Base-by-base conservation (phyloP, 345 rosid species). In the Citrus australasica region DNA sequence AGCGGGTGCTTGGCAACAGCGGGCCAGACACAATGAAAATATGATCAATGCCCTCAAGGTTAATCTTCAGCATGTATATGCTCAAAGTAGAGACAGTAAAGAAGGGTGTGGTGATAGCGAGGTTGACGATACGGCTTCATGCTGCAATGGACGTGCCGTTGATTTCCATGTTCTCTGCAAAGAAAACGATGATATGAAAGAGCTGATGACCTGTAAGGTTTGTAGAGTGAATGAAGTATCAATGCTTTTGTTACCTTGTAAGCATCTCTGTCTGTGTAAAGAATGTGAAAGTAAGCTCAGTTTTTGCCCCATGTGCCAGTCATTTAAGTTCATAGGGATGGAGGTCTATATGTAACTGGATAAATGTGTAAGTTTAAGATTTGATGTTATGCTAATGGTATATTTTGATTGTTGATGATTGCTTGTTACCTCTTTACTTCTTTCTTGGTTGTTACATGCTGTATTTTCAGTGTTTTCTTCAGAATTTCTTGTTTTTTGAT, bases 41-140 rank as follows among this genome's bases (percentile, higher is more conserved):
- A 84, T 90, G 92, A 88, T 93, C 64, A 79, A 84, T 58, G 85
- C 91, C 69, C 92, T 93, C 46, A 89, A 90, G 85, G 80, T 77
- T 68, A 89, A 93, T 81, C 97, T 94, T 30, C 92, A 93, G 69
- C 92, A 90, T 67, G 90, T 85, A 67, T 84, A 89, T 69, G 89
- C 89, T 76, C 87, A 88, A 76, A 89, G 91, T 37, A 87, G 88
- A 84, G 93, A 90, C 13, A 89, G 89, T 70, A 89, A 88, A 71
- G 97, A 94, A 84, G 98, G 95, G 55, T 91, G 97, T 30, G 98
- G 98, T 69, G 97, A 93, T 76, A 94, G 98, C 51, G 97, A 92
- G 89, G 92, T 93, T 59, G 93, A 93, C 69, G 97, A 92, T 75
- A 89, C 97, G 16, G 97, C 97, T 76, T 92, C 97, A 9, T 94